Evolutionary conservation across 129 eudicot genomes (phyloP).

Genomic region (Tagetes patula): DNA sequence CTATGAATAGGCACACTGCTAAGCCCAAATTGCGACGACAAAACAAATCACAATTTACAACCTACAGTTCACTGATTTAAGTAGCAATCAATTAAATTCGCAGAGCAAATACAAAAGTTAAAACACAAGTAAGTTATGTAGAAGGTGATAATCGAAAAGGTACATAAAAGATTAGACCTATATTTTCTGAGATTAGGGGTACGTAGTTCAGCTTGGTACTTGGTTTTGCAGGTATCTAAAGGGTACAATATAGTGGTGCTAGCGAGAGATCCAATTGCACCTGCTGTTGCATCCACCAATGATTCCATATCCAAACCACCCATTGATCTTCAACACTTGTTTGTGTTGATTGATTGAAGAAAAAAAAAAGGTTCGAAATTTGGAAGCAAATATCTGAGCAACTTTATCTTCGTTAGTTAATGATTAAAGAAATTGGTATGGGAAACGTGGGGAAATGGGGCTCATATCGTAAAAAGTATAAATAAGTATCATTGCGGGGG

Average conservation of each 20-base stretch:
- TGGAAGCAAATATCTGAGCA: neutral
- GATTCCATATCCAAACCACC: slow-evolving; percentile 79
- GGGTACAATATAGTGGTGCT: slow-evolving; percentile 95
- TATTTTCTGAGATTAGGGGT: slow-evolving; percentile 58
- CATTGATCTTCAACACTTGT: slow-evolving; percentile 3
- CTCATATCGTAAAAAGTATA: neutral
- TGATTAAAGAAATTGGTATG: slow-evolving; percentile 1
- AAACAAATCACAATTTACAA: too few relatives aligned
- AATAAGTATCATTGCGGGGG: neutral
- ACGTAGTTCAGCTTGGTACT: slow-evolving; percentile 88
- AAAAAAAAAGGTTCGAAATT: neutral
- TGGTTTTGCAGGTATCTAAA: slow-evolving; percentile 90
- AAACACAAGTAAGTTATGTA: neutral
- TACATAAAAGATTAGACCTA: slow-evolving; percentile 39
- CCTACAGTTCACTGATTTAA: neutral
- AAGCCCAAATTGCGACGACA: too few relatives aligned
- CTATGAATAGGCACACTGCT: too few relatives aligned
- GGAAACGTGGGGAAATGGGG: neutral
- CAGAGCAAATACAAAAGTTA: neutral
- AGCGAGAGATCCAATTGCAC: slow-evolving; percentile 85
- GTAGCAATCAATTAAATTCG: neutral
- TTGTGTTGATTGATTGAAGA: slow-evolving; percentile 2
- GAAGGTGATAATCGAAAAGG: neutral
- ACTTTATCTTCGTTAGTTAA: slow-evolving; percentile 6
- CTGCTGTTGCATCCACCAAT: slow-evolving; percentile 88